These are phyloP conservation scores for Cryomyces antarcticus DNA, from an alignment of 495 filamentous ascomycete species.

Conservation along the genomic window DNA sequence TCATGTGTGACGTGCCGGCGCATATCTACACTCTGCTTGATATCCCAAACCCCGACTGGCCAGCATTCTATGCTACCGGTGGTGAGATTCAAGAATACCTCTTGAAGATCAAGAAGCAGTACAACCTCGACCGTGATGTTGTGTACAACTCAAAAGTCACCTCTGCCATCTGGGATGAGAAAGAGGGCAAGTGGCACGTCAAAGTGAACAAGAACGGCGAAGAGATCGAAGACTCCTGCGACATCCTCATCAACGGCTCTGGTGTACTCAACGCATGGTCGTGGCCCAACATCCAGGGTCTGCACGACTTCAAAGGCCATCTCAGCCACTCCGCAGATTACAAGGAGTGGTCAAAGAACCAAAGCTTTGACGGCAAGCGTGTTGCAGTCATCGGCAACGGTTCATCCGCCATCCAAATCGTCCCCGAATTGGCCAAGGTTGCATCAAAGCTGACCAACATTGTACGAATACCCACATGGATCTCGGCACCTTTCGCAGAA, in stretches of 20 bases:
- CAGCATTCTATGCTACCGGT: slow-evolving; percentile 15
- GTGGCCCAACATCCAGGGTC: slow-evolving; percentile 7
- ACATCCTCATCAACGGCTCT: slow-evolving; percentile 6
- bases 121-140: slow-evolving; percentile 17
- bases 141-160: slow-evolving; percentile 15
- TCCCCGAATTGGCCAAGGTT: slow-evolving; percentile 6
- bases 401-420: not conserved
- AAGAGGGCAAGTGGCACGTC: slow-evolving; percentile 15
- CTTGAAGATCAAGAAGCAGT: slow-evolving; percentile 17
- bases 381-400: not conserved
- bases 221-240: slow-evolving; percentile 15
- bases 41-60: slow-evolving; percentile 21
- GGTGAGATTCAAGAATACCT: slow-evolving; percentile 22
- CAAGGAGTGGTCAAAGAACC: slow-evolving; percentile 19
- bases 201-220: slow-evolving; percentile 9
- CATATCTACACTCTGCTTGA: slow-evolving; percentile 22
- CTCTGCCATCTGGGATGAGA: slow-evolving; percentile 15
- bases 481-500: not conserved
- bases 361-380: slow-evolving; percentile 5
- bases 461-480: not conserved
- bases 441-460: not conserved
- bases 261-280: slow-evolving; percentile 7
- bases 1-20: slow-evolving; percentile 12
- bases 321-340: slow-evolving; percentile 13
- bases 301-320: slow-evolving; percentile 6